Base-by-base conservation (phyloP, 2,329 filamentous ascomycete species). In the Fusarium tupiense region DNA sequence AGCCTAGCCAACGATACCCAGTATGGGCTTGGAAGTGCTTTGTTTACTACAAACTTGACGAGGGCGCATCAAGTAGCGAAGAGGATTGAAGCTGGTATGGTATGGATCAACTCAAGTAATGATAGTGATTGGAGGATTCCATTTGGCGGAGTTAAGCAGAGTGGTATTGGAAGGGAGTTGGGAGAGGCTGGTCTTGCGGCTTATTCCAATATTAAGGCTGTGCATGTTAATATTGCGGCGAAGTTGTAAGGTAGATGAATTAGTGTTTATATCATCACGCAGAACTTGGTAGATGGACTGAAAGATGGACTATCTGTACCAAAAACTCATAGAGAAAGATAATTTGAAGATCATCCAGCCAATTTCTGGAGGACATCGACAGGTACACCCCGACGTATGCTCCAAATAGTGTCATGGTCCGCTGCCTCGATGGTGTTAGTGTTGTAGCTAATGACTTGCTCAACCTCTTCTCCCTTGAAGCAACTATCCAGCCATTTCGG, bases 11-110 rank as follows among this genome's bases (percentile, higher is more conserved):
- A 87, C 49, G 81, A 91, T 77, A 88, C 88, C 0, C 87, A 86
- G 2, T 92, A 91, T 72, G 91, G 90, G 3, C 85, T 92, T 1
- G 90, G 88, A 5, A 87, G 88, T 14, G 88, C 90, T 0, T 81
- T 93, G 5, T 93, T 92, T 74, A 92, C 87, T 0, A 84, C 88
- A 64, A 87, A 91, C 76, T 84, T 92, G 58, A 86, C 84, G 62
- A 81, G 82, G 35, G 83, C 85, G 8, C 86, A 88, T 71, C 83
- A 83, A 19, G 83, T 86, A 1, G 85, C 88, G 9, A 86, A 87
- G 68, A 86, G 86, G 22, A 88, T 92, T 59, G 88, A 92, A 79
- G 86, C 89, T 3, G 91, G 91, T 37, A 87, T 86, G 84, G 85
- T 88, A 19, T 88, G 86, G 86, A 84, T 88, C 67, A 88, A 88